Conservation (phyloP, 495 filamentous ascomycete genomes). For the Polyplosphaeria fusca region DNA sequence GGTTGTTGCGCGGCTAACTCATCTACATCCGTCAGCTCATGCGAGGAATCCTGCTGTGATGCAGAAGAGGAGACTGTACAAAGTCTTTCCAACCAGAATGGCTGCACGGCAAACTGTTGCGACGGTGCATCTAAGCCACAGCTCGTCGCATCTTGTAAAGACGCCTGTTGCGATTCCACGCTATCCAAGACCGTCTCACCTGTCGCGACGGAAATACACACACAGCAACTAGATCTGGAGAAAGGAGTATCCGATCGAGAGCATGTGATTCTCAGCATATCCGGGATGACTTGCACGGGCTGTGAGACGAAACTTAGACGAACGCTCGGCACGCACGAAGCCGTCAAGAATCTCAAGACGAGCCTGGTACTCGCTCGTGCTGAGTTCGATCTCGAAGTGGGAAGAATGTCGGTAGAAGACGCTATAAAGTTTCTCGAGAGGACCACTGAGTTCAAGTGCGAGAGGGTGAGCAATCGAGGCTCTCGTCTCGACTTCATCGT, state of each 20-base stretch:
- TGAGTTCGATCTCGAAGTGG: slow-evolving; percentile 55
- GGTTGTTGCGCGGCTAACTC: no score
- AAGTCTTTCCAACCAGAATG: no score
- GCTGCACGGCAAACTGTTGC: no score
- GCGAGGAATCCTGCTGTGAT: no score
- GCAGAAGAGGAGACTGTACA: no score
- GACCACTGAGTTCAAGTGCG: slow-evolving; percentile 60
- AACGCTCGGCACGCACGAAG: slow-evolving; percentile 43
- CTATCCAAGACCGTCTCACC: no score
- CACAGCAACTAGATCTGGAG: slow-evolving; percentile 17
- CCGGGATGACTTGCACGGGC: slow-evolving; percentile 65
- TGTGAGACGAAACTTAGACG: slow-evolving; percentile 60
- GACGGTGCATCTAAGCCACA: no score
- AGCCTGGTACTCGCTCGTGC: slow-evolving; percentile 59
- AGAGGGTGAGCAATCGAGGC: slow-evolving; percentile 47
- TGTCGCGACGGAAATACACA: no score
- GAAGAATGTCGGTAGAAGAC: slow-evolving; percentile 39
- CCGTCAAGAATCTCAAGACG: slow-evolving; percentile 53
- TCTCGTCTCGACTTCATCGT: slow-evolving; percentile 35
- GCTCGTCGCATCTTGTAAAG: no score
- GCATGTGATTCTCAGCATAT: slow-evolving; percentile 52
- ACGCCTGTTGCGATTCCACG: no score
- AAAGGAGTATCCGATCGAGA: slow-evolving; percentile 14
- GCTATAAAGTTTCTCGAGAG: slow-evolving; percentile 52
- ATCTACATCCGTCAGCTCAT: no score